Evolutionary conservation across 2,329 filamentous ascomycete genomes (phyloP), one percentile per base, ranked within the genome.

Genomic region (Parafenestella ontariensis): DNA sequence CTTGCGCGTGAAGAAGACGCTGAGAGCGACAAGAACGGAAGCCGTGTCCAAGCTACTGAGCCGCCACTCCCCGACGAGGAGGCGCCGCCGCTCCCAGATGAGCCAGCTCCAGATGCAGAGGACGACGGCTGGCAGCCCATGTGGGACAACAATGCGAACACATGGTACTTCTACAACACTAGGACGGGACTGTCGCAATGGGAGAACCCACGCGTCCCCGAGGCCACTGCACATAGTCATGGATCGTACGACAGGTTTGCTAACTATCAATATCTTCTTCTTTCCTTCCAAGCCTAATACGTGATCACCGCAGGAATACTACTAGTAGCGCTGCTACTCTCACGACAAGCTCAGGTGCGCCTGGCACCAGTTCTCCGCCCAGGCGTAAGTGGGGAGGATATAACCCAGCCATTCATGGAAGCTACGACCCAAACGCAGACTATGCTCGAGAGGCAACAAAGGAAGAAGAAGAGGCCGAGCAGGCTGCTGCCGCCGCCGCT

Each of bases 361-460:
- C 72, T 34, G 69, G 68, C 46, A 69, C 71, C 48, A 66, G 68
- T 43, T 67, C 69, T 49, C 69, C 67, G 26, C 72, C 71, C 21
- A 57, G 72, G 72, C 68, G 63, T 63, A 77, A 49, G 78, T 85
- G 20, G 84, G 88, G 89, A 54, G 92, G 94, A 57, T 99, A 99
- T 79, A 96, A 98, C 72, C 95, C 95, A 1, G 90, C 92, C 21
- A 94, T 99, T 41, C 95, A 99, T 74, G 95, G 95, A 65, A 90
- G 93, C 78, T 99, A 97, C 80, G 95, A 99, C 69, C 92, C 93
- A 3, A 95, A 89, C 56, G 94, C 95, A n/a, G 90, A 92, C 80
- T 99, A 99, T 74, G 94, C 95, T 10, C 81, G 56, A 44, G 66
- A 68, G 53, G 70, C 71, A 3, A 49, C 84, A 61, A 73, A 79